Conservation (phyloP, 805 yeast species). For the Cyberlindnera lachancei region DNA sequence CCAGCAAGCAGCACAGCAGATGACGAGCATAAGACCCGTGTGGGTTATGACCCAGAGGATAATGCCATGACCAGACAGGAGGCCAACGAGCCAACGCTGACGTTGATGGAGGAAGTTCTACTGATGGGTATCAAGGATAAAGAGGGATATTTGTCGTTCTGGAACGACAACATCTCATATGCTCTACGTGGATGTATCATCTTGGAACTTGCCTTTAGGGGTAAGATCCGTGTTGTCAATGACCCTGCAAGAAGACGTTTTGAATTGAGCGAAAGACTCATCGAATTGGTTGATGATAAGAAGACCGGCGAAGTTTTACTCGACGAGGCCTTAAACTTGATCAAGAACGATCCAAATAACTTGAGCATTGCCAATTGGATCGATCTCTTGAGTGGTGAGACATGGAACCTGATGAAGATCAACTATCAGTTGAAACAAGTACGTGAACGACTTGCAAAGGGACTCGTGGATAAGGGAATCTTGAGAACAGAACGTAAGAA, state of each 20-base stretch:
- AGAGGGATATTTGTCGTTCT: conserved; percentile 92
- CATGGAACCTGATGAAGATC: conserved; percentile 94
- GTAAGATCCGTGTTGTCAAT: conserved; percentile 79
- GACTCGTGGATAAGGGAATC: conserved; percentile 94
- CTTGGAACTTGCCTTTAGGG: conserved; percentile 86
- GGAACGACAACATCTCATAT: conserved; percentile 97
- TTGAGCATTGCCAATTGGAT: conserved; percentile 86
- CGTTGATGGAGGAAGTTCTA: conserved; percentile 94
- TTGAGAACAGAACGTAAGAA: conserved; percentile 93
- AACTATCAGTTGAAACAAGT: conserved; percentile 96
- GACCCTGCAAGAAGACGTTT: conserved; percentile 89
- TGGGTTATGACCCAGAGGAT: conserved; percentile 74
- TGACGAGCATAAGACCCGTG: conserved; percentile 30
- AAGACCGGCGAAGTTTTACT: conserved; percentile 92
- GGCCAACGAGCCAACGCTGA: conserved; percentile 57
- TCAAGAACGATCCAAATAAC: conserved; percentile 75
- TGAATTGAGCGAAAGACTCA: conserved; percentile 77
- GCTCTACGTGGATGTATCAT: conserved; percentile 92
- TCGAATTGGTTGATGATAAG: conserved; percentile 78
- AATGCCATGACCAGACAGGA: conserved; percentile 29
- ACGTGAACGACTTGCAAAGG: conserved; percentile 92
- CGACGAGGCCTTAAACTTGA: conserved; percentile 87
- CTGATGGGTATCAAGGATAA: conserved; percentile 90
- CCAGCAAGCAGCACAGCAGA: too few species aligned
- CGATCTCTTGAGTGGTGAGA: conserved; percentile 88